A percentile compares a stretch with the other conserved stretches of the same genome.
These are phyloP conservation scores for Pythium sukuiense DNA, from an alignment of 352 stramenopile species.

Conservation along the genomic window DNA sequence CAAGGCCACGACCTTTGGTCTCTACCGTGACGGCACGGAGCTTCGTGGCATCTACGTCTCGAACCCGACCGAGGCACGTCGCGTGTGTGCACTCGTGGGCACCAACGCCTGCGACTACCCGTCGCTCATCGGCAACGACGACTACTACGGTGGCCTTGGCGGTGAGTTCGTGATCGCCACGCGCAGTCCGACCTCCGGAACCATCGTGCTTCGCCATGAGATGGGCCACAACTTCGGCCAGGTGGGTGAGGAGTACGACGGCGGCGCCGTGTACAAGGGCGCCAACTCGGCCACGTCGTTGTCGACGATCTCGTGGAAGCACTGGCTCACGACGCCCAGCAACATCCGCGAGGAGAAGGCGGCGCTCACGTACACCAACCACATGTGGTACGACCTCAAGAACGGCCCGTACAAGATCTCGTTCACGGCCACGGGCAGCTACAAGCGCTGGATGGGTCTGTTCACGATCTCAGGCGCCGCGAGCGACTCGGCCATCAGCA, in stretches of 20 bases:
- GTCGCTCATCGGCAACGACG: slow-evolving; percentile 33
- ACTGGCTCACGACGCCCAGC: slow-evolving; percentile 36
- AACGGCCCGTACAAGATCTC: slow-evolving; percentile 33
- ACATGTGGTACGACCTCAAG: slow-evolving; percentile 43
- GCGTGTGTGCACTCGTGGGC: slow-evolving; percentile 12
- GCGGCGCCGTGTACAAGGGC: slow-evolving; percentile 35
- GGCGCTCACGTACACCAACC: slow-evolving; percentile 29
- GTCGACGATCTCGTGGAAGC: slow-evolving; percentile 25
- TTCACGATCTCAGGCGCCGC: slow-evolving; percentile 28
- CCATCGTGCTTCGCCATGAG: slow-evolving; percentile 38
- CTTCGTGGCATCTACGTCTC: slow-evolving; percentile 24
- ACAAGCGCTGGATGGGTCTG: slow-evolving; percentile 32
- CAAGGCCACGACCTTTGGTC: slow-evolving; percentile 7
- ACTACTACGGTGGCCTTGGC: slow-evolving; percentile 31
- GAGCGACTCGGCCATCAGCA: slow-evolving; percentile 26
- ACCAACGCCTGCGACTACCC: slow-evolving; percentile 27
- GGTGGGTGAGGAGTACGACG: slow-evolving; percentile 48
- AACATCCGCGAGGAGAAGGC: slow-evolving; percentile 27
- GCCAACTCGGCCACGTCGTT: slow-evolving; percentile 31
- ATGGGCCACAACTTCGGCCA: slow-evolving; percentile 43
- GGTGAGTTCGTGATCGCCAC: slow-evolving; percentile 46
- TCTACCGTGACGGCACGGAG: slow-evolving; percentile 20
- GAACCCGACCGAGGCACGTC: slow-evolving; percentile 8
- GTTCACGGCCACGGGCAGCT: slow-evolving; percentile 33
- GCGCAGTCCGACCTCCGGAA: slow-evolving; percentile 28